Base-by-base conservation (phyloP, 495 filamentous ascomycete genomes). In the Massariosphaeria phaeospora region DNA sequence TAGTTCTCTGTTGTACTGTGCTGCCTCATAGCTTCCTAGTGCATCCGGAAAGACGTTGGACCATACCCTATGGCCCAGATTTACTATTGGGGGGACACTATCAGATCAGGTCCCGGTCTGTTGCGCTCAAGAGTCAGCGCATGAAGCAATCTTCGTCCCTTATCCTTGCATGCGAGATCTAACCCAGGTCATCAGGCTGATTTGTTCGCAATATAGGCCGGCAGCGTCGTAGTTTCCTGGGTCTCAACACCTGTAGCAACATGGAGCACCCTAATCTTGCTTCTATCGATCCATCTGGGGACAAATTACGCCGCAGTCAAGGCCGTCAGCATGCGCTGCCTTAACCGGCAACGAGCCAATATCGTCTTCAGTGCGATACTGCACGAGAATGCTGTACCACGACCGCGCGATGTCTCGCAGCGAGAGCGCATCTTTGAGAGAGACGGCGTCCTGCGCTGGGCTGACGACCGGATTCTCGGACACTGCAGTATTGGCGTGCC, bases 241-340 rank as follows among this genome's bases (percentile, higher is more conserved):
- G 79, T 96, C 12, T 82, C 85, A 31, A 79, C 84, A 21, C 79
- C 81, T 57, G 66, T 75, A 15, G 79, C 83, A 30, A 95, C 91
- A 7, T 94, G 88, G 87, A 65, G 74, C n/a, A 74, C 80, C 27
- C 81, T 96, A 59, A 63, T 91, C 3, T 38, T 80, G 10, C 78
- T 98, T 13, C 76, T 95, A 13, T 71, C 77, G 15, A 66, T 87
- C 15, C 91, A 96, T 66, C 76, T 96, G 27, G 73, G 74, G 48
- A 86, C 83, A 42, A 98, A 96, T 70, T 91, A 94, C 69, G 75
- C 77, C 31, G 91, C 91, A 17, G 91, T 97, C 18, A 79, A 84
- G 55, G 75, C 86, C 36, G 91, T 97, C 10, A 80, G 80, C 65
- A 86, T 96, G 82, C 78, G 78, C 13, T 89, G 81, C n/a, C 75